Base-by-base conservation (phyloP, 1,284 basidiomycete genomes). In the Omphalotus olearius region DNA sequence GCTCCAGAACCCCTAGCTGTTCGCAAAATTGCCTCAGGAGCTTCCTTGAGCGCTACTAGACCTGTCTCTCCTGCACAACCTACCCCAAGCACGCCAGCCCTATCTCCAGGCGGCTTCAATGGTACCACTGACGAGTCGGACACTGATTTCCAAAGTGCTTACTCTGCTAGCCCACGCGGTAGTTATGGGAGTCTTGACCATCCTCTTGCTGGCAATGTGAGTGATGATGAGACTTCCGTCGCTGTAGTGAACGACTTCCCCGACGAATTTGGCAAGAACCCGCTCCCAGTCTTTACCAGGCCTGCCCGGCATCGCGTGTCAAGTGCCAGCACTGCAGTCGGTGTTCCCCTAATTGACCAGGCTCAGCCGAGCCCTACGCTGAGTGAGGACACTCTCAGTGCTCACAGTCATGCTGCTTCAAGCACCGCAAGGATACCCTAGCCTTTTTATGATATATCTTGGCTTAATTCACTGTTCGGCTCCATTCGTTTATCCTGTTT, bases 141-240 rank as follows among this genome's bases (percentile, higher is more conserved):
- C 60, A 85, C 85, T 14, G 88, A 91, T 61, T 91, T 91, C 66
- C 87, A 89, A 66, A 91, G 88, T 58, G 88, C 88, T 36, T 90
- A 88, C 65, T 89, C 87, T 4, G 69, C 76, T 1, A 88, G 85
- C 60, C 85, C 87, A 10, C 76, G 85, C 2, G 78, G 71, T 45
- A 86, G 83, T 60, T 82, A 80, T 53, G 73, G 69, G 10, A 76
- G 72, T 52, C 69, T 69, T 47, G 70, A 72, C 11, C 60, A 59
- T 45, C 60, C 56, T 28, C 54, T 61, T 18, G 58, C 53, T 16
- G 13, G 30, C 13, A 52, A 55, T 10, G 54, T 56, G n/a, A 55
- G 60, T 38, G 59, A 56, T n/a, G 57, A 59, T 17, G 50, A 56
- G 28, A 53, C 45, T 14, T 28, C 40, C 10, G 42, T 49, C 16